A percentile compares a stretch with the other conserved stretches of the same genome.
Conservation (phyloP, 495 filamentous ascomycete species). For the Aspergillus sclerotioniger region DNA sequence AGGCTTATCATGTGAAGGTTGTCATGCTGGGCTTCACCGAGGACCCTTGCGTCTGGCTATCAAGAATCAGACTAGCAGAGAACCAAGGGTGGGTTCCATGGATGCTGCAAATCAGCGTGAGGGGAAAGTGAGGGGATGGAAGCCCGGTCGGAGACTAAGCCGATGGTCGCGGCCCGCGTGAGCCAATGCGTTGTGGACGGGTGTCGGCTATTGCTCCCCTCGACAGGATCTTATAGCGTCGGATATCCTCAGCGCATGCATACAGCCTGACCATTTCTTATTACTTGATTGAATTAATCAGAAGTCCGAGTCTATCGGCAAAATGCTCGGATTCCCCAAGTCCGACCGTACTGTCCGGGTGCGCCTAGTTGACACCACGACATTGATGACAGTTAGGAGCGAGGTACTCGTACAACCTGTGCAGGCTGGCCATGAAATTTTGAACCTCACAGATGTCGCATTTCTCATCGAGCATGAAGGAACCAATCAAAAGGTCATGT, state of each 20-base stretch:
- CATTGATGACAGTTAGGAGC: conserved; percentile 27
- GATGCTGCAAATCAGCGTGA: too few species aligned
- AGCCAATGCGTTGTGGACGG: too few species aligned
- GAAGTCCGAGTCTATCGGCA: neutral
- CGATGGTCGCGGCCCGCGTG: too few species aligned
- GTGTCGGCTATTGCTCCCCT: too few species aligned
- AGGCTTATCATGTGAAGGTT: neutral
- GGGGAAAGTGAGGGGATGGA: too few species aligned
- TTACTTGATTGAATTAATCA: neutral
- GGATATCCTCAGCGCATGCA: too few species aligned
- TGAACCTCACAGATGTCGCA: conserved; percentile 35
- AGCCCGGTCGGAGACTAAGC: too few species aligned
- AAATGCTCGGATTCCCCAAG: conserved; percentile 6
- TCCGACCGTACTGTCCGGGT: conserved; percentile 30
- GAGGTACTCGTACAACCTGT: conserved; percentile 34
- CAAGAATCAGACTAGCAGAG: too few species aligned
- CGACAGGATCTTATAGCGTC: too few species aligned
- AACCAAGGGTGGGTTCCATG: too few species aligned
- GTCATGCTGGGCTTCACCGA: neutral
- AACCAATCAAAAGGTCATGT: conserved; percentile 27
- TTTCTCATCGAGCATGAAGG: conserved; percentile 34
- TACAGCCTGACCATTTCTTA: neutral
- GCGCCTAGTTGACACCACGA: conserved; percentile 35
- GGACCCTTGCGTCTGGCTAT: neutral
- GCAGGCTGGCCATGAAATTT: conserved; percentile 29